A percentile compares a stretch with the other conserved stretches of the same genome.
Evolutionary conservation across 2,329 filamentous ascomycete species (phyloP).

Genomic region (Fusarium piperis): DNA sequence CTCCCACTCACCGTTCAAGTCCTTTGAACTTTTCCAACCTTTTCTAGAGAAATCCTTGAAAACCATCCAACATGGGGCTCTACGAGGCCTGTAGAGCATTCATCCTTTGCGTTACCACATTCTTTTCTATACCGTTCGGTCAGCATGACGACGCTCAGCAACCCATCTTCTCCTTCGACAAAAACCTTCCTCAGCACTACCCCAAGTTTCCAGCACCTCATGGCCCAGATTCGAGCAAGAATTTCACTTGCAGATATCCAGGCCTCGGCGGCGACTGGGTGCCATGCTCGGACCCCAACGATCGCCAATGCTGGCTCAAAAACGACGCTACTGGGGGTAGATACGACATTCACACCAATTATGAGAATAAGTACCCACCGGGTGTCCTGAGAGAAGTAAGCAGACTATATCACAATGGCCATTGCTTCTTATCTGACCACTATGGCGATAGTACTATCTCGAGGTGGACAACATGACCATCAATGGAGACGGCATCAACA

Average conservation of each 20-base stretch:
- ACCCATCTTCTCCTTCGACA: not conserved
- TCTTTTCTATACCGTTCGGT: not conserved
- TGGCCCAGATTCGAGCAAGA: not conserved
- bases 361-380: not conserved
- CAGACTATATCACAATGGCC: not conserved
- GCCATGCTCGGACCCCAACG: not conserved
- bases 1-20: not conserved
- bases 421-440: not conserved
- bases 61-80: not conserved
- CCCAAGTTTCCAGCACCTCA: not conserved
- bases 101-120: constrained; percentile 5
- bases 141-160: not conserved
- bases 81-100: constrained; percentile 1
- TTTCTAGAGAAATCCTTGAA: not conserved
- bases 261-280: not conserved
- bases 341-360: not conserved
- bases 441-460: not conserved
- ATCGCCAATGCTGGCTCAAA: constrained; percentile 1
- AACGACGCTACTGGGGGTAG: not conserved
- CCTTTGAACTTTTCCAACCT: not conserved
- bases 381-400: not conserved
- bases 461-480: not conserved
- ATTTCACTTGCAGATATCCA: not conserved
- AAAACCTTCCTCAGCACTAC: not conserved
- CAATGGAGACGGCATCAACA: not conserved